Evolutionary conservation across 2,329 filamentous ascomycete species (phyloP).

Genomic region (Colletotrichum plurivorum): DNA sequence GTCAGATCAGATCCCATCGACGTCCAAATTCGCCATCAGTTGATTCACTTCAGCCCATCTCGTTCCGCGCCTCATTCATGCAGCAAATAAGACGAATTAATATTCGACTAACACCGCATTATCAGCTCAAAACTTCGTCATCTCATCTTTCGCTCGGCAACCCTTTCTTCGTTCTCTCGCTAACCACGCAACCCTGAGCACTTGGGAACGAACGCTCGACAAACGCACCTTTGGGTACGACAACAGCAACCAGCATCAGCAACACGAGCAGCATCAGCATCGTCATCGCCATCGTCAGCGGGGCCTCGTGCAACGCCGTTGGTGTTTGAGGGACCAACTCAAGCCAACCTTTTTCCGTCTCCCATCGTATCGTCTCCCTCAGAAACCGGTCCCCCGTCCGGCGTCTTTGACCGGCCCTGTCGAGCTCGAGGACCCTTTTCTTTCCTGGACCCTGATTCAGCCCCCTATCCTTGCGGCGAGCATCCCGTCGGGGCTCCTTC

Average conservation of each 20-base stretch:
- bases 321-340: conserved; percentile 10
- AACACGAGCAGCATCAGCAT: not conserved
- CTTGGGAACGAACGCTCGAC: no score
- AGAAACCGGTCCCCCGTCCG: not conserved
- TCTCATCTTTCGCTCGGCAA: conserved; percentile 9
- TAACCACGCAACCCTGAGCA: not conserved
- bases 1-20: no score
- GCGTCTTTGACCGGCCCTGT: not conserved
- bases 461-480: conserved; percentile 35
- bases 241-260: not conserved
- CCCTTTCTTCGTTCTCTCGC: not conserved
- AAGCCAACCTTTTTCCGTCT: not conserved
- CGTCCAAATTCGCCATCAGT: not conserved
- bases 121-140: conserved; percentile 32
- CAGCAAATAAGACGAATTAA: conserved; percentile 28
- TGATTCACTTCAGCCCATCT: conserved; percentile 7
- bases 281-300: conserved; percentile 5
- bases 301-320: not conserved
- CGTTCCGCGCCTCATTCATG: conserved; percentile 16
- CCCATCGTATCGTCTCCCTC: no score
- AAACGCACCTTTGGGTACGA: not conserved
- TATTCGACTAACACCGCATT: not conserved
- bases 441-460: conserved; percentile 37
- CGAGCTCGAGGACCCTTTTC: conserved; percentile 14
- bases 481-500: conserved; percentile 23